These are phyloP conservation scores for Secale cereale DNA, from an alignment of 176 grass and related monocot species.

Conservation along the genomic window DNA sequence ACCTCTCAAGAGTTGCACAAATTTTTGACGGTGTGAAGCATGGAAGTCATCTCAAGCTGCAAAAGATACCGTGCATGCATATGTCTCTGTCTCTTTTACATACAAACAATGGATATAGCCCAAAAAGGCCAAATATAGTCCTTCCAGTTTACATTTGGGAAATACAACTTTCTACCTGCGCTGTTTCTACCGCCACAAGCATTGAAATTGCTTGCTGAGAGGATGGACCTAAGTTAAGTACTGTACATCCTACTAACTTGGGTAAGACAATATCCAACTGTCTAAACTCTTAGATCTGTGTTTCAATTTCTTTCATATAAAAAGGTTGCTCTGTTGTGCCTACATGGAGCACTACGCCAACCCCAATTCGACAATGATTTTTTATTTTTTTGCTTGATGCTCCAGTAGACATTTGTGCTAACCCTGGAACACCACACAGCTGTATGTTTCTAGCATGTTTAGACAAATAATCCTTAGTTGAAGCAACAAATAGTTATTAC, in stretches of 20 bases:
- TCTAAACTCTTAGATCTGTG: neutral
- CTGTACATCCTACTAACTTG: neutral
- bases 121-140: neutral
- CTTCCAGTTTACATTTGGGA: neutral
- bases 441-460: too few species aligned
- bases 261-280: neutral
- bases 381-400: neutral
- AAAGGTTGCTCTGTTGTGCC: neutral
- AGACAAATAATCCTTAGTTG: neutral
- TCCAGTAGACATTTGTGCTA: neutral
- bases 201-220: neutral
- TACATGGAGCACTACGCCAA: neutral
- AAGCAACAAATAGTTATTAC: neutral
- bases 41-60: neutral
- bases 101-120: neutral
- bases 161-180: neutral
- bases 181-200: neutral
- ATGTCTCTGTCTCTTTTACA: neutral
- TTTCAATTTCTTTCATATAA: neutral
- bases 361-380: neutral
- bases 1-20: neutral
- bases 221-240: neutral
- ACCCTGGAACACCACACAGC: neutral
- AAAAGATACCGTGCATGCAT: neutral
- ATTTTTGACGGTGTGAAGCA: neutral